Base-by-base conservation (phyloP, 306 rosid genomes). In the Cyamopsis tetragonoloba region DNA sequence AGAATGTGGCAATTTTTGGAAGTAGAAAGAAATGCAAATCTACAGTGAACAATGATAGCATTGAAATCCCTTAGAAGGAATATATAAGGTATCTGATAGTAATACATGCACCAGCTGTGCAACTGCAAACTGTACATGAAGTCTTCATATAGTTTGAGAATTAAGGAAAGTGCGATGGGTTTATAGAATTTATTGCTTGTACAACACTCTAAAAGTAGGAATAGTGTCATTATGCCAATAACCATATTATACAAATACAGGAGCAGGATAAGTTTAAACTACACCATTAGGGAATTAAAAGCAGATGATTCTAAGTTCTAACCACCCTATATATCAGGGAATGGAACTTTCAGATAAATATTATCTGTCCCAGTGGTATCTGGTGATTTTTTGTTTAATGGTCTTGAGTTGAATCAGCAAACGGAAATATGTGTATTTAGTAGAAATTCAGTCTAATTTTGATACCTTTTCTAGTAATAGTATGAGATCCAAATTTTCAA, bases 391-490 rank as follows among this genome's bases (percentile, higher is more conserved):
- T 42, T 11, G 44, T 70, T 41, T 39, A 42, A 51, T 55, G 55
- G 43, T 10, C 51, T 68, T 24, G 22, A 64, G 31, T 70, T 56
- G 17, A 70, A 17, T 31, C 28, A 14, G 23, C 2, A 12, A 47
- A 37, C 37, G 15, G 13, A 27, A n/a, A 15, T 28, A 15, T 6
- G 77, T 62, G n/a, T 50, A 26, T 51, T 73, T 63, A 73, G 34
- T 58, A 10, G 28, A 54, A 62, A 73, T 63, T 22, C 17, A 20
- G 17, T 42, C 49, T 31, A 31, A 66, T 31, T 41, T 51, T 55
- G 66, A 54, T 64, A 64, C 54, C 11, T 26, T 53, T 15, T 10
- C 27, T 10, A 54, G 54, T 30, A 59, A 47, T 71, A 71, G 62
- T 11, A 2, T 5, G 31, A 63, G 13, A n/a, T 23, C 17, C 6